These are phyloP conservation scores for Euphorbia pulcherrima DNA, from an alignment of 345 rosid genomes.

Conservation along the genomic window DNA sequence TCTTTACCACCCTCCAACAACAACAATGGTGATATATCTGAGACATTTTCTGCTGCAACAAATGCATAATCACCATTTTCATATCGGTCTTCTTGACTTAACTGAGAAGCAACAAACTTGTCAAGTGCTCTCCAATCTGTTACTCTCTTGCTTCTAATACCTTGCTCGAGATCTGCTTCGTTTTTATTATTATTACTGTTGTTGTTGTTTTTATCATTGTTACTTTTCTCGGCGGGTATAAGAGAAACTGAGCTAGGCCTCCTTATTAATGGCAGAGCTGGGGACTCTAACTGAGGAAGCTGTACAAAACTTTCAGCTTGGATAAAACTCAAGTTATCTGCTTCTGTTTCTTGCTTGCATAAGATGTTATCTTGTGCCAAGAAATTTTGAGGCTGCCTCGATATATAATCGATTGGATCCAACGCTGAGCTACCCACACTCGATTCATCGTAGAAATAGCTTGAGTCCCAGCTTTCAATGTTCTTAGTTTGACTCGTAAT, in stretches of 20 bases:
- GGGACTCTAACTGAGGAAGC: slow-evolving; percentile 91
- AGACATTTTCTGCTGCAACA: slow-evolving; percentile 18
- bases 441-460: slow-evolving; percentile 61
- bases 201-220: slow-evolving; percentile 14
- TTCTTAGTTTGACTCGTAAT: slow-evolving; percentile 48
- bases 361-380: slow-evolving; percentile 41
- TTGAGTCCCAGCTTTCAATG: slow-evolving; percentile 61
- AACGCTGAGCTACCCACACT: slow-evolving; percentile 42
- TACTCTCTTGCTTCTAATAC: slow-evolving; percentile 30
- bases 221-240: slow-evolving; percentile 27
- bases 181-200: slow-evolving; percentile 19
- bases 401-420: slow-evolving; percentile 50
- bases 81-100: slow-evolving; percentile 65
- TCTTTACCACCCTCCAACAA: slow-evolving; percentile 42
- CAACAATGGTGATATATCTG: slow-evolving; percentile 34
- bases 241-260: slow-evolving; percentile 43
- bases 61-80: slow-evolving; percentile 23
- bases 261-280: slow-evolving; percentile 58
- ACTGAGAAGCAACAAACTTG: slow-evolving; percentile 86
- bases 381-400: slow-evolving; percentile 46
- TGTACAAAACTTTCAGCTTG: slow-evolving; percentile 54
- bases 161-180: slow-evolving; percentile 33
- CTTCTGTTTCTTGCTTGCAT: slow-evolving; percentile 76
- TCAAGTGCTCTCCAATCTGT: slow-evolving; percentile 88
- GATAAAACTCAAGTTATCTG: slow-evolving; percentile 52